Base-by-base conservation (phyloP, 2,329 filamentous ascomycete species). In the Alternaria gansuensis region DNA sequence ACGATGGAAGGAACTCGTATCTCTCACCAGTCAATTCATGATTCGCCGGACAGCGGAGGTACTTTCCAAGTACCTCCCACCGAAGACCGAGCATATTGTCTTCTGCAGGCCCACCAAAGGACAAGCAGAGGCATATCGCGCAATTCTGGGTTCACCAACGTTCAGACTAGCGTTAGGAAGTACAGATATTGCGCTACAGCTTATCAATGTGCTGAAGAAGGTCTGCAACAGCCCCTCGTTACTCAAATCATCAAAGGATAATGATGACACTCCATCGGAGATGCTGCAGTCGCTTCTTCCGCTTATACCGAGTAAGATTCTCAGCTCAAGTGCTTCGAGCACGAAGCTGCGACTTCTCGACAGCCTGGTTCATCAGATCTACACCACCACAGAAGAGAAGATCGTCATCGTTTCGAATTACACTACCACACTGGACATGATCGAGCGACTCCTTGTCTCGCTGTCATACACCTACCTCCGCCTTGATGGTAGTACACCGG, bases 371-470 rank as follows among this genome's bases (percentile, higher is more conserved):
- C 83, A 88, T 64, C 82, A 82, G 10, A 82, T 92, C 24, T 83
- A 82, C 48, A 83, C 80, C 2, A 85, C 81, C 0, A 90, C 88
- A 0, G 78, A 83, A 1, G 89, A 92, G 68, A 92, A 91, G 68
- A 84, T 92, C 24, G 88, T 92, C 9, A 81, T 92, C 8, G 88
- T 92, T n/a, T 91, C 88, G 21, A 91, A 91, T 70, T 91, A 90
- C 72, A 92, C 89, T 0, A 86, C 87, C 9, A 92, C 89, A 0
- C 82, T 92, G 9, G 87, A 90, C 66, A 82, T 91, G 61, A 83
- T 92, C 4, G 84, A 84, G 41, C 83, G 82, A 3, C 82, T 91
- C 2, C 81, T 91, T 4, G 79, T 81, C 2, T 85, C 86, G 2
- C 80, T 89, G 14, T 84, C 83, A 2, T 83, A 90, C 57, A 80